phyloP scores from a whole-genome alignment of 2,329 filamentous ascomycete genomes.

The Colletotrichum cordylinicola region DNA sequence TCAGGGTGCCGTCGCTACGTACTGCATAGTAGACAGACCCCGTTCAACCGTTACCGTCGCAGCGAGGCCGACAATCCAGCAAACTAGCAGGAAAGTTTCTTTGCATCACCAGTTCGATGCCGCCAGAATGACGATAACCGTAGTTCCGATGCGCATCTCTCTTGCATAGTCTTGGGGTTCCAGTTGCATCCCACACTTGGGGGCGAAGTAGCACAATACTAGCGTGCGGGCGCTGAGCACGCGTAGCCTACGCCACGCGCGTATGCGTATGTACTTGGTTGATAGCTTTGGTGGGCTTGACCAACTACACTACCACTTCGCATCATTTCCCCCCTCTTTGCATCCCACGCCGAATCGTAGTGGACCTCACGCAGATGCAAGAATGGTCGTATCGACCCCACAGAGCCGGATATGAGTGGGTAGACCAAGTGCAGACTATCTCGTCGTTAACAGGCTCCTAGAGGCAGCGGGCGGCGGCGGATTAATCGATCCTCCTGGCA shows the following conservation, averaged over 20 bases:
- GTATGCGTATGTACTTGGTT: not conserved
- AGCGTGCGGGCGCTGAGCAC: constrained; percentile 12
- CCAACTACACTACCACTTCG: not conserved
- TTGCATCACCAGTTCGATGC: not conserved
- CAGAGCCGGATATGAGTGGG: not conserved
- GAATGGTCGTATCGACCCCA: not conserved
- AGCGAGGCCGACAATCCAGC: not conserved
- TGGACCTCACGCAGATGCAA: not conserved
- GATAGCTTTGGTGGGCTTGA: not conserved
- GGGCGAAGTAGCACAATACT: constrained; percentile 1
- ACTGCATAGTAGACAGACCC: not conserved
- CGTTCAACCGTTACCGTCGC: not conserved
- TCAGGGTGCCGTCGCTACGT: not conserved
- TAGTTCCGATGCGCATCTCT: not conserved
- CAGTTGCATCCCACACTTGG: not conserved
- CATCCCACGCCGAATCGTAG: constrained; percentile 13
- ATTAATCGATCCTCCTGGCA: constrained; percentile 8
- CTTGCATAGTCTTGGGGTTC: not conserved
- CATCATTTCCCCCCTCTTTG: not conserved
- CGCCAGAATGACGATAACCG: not conserved
- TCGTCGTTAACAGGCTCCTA: not conserved
- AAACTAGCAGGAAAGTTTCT: not conserved
- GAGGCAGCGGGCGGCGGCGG: not conserved
- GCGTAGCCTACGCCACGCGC: constrained; percentile 5
- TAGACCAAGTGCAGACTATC: not conserved